A percentile compares a stretch with the other conserved stretches of the same genome.
Conservation (phyloP, 2,329 filamentous ascomycete species). For the Aotearoamyces nothofagi region DNA sequence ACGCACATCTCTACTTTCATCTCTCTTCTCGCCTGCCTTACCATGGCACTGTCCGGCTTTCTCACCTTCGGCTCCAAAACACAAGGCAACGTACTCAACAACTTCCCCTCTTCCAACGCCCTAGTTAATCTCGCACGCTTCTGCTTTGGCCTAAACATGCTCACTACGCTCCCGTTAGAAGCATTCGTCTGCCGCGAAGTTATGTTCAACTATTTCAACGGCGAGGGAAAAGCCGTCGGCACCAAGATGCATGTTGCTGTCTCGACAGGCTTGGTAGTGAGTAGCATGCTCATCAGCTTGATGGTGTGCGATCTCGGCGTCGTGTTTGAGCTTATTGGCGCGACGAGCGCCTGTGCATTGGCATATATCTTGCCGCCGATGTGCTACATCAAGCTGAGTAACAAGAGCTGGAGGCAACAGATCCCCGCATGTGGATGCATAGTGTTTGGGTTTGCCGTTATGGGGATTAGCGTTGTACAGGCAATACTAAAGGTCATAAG, state of each 20-base stretch:
- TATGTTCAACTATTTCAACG: constrained; percentile 71
- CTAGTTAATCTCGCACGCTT: constrained; percentile 92
- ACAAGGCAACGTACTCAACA: constrained; percentile 92
- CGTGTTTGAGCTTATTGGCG: constrained; percentile 91
- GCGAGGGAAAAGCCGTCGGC: constrained; percentile 46
- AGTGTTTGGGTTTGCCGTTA: constrained; percentile 63
- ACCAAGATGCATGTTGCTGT: constrained; percentile 68
- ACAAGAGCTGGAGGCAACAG: constrained; percentile 56
- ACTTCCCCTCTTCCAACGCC: constrained; percentile 79
- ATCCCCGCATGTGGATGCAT: constrained; percentile 59
- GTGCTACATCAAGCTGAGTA: constrained; percentile 89
- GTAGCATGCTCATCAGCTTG: constrained; percentile 62
- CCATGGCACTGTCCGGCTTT: constrained; percentile 80
- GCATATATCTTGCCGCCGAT: constrained; percentile 91
- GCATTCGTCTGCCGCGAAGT: constrained; percentile 96
- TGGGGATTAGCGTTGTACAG: constrained; percentile 65
- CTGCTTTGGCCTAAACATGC: constrained; percentile 97
- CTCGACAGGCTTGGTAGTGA: constrained; percentile 67
- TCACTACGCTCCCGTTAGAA: constrained; percentile 90
- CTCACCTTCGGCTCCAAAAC: constrained; percentile 87
- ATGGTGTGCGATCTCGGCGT: constrained; percentile 86
- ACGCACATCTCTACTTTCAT: constrained; percentile 88
- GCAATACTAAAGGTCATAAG: constrained; percentile 49
- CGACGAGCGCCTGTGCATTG: constrained; percentile 83
- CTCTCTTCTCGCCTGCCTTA: constrained; percentile 80